Conservation (phyloP, 768 basidiomycete species). For the Gymnopilus dilepis region DNA sequence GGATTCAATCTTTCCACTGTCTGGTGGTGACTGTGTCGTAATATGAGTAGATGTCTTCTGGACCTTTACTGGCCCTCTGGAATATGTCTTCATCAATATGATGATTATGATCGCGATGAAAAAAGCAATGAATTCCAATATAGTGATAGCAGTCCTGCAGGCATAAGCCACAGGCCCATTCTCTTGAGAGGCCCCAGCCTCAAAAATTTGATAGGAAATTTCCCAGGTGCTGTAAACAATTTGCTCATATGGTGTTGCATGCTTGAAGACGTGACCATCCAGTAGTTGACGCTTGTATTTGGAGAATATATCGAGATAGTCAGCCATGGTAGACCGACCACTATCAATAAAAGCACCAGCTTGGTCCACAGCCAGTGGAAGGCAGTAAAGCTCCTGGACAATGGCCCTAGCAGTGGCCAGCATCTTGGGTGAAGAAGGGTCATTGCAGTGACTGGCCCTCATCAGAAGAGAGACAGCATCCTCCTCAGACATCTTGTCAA, state of each 20-base stretch:
- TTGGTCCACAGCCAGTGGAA: slow-evolving; percentile 25
- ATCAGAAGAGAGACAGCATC: slow-evolving; percentile 24
- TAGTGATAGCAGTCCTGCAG: slow-evolving; percentile 19
- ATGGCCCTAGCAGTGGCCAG: slow-evolving; percentile 7
- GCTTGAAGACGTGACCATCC: slow-evolving; percentile 4
- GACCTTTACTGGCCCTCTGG: slow-evolving; percentile 17
- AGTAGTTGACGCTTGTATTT: slow-evolving; percentile 13
- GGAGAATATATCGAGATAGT: slow-evolving; percentile 20
- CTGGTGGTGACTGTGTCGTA: too few species aligned
- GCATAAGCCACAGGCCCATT: background rate
- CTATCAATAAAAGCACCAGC: slow-evolving; percentile 24
- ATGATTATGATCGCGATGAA: slow-evolving; percentile 26
- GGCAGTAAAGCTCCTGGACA: slow-evolving; percentile 11
- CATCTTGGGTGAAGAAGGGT: background rate
- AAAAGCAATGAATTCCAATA: slow-evolving; percentile 24
- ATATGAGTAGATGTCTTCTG: too few species aligned
- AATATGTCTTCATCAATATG: slow-evolving; percentile 23
- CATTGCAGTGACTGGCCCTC: slow-evolving; percentile 10
- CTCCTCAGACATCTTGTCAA: slow-evolving; percentile 21
- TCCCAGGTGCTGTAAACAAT: slow-evolving; percentile 28
- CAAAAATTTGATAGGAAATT: slow-evolving; percentile 21
- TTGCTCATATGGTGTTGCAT: slow-evolving; percentile 20
- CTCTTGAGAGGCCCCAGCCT: slow-evolving; percentile 8
- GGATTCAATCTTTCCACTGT: background rate
- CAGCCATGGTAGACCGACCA: slow-evolving; percentile 15